phyloP scores from a whole-genome alignment of 192 early-diverging fungal genomes.

The Coemansia pectinata region DNA sequence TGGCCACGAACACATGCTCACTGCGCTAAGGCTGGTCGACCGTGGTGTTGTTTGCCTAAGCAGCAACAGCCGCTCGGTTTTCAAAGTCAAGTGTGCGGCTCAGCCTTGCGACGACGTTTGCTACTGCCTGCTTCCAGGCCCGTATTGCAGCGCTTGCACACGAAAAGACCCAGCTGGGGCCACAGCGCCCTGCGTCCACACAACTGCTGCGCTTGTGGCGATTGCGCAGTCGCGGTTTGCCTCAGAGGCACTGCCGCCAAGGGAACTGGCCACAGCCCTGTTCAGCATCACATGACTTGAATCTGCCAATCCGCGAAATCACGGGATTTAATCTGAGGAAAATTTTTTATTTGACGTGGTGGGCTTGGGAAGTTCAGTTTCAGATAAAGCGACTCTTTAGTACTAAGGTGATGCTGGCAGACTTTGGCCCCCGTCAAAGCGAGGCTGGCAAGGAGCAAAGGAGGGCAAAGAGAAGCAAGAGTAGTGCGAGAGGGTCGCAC shows the following conservation, averaged over 20 bases:
- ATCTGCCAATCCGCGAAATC: conserved; percentile 1
- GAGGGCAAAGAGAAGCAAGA: not conserved
- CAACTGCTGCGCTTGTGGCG: conserved; percentile 39
- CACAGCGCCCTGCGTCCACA: conserved; percentile 33
- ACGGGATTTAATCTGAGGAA: not conserved
- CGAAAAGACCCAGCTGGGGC: not conserved
- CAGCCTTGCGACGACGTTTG: conserved; percentile 16
- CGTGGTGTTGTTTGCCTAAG: conserved; percentile 41
- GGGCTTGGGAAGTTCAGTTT: not conserved
- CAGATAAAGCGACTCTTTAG: not conserved
- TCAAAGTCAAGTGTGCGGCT: conserved; percentile 15
- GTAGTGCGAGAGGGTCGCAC: not conserved
- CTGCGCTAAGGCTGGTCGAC: conserved; percentile 40
- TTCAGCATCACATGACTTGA: conserved; percentile 19
- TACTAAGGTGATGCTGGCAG: not conserved
- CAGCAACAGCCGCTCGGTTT: conserved; percentile 34
- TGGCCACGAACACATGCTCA: conserved; percentile 28
- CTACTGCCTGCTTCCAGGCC: conserved; percentile 51
- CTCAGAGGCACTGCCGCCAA: conserved; percentile 23
- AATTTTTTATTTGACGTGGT: not conserved
- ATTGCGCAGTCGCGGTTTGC: conserved; percentile 36
- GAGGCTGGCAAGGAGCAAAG: not conserved
- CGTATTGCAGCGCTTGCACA: conserved; percentile 38
- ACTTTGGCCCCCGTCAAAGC: conserved; percentile 7
- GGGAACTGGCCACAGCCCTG: conserved; percentile 32